Conservation (phyloP, 768 basidiomycete genomes). For the Tricholoma bakamatsutake region DNA sequence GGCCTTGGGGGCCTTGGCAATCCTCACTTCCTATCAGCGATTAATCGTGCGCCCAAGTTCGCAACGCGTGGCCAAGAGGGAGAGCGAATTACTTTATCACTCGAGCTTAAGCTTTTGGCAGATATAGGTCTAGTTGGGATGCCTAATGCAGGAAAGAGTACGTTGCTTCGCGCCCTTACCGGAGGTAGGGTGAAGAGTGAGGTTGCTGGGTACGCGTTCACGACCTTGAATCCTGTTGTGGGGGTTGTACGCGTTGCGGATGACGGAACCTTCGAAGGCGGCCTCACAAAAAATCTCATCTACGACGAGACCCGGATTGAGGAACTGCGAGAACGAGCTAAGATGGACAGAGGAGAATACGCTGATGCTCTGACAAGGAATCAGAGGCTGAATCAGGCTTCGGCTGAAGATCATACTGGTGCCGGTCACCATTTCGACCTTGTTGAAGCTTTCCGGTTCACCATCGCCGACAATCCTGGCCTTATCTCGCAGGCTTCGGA, state of each 20-base stretch:
- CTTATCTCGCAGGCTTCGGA: conserved; percentile 80
- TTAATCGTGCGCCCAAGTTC: conserved; percentile 79
- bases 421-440: conserved; percentile 51
- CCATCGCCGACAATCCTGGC: conserved; percentile 95
- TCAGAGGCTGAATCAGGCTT: conserved; percentile 23
- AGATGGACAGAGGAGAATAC: conserved; percentile 46
- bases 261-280: conserved; percentile 71
- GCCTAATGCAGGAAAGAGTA: conserved; percentile 94
- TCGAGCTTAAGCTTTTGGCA: conserved; percentile 91
- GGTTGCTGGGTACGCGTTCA: conserved; percentile 90
- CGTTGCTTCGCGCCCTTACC: conserved; percentile 83
- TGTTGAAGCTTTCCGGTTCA: conserved; percentile 81
- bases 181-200: conserved; percentile 78
- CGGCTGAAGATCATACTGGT: conserved; percentile 7
- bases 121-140: conserved; percentile 96
- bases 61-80: conserved; percentile 75
- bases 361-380: conserved; percentile 49
- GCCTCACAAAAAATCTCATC: conserved; percentile 39
- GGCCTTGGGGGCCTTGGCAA: conserved; percentile 85
- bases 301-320: conserved; percentile 68
- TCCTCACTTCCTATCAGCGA: conserved; percentile 68
- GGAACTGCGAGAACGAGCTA: conserved; percentile 35
- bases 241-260: conserved; percentile 83
- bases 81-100: conserved; percentile 71
- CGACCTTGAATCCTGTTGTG: conserved; percentile 90